Base-by-base conservation (phyloP, 768 basidiomycete species). In the Hygrophorus pudorinus region DNA sequence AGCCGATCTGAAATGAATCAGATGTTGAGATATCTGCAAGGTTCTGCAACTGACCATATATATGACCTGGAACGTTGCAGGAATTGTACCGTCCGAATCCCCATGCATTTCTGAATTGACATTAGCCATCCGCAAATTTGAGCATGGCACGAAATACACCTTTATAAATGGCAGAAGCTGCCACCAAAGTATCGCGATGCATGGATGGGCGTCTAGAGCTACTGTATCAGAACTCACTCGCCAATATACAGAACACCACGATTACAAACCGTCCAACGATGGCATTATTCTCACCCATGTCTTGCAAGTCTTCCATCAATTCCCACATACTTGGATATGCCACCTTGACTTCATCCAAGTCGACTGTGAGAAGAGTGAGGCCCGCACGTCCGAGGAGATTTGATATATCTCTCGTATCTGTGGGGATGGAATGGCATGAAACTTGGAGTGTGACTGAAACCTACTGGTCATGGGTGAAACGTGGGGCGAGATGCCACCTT, bases 271-370 rank as follows among this genome's bases (percentile, higher is more conserved):
- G 70, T 54, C 86, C 89, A 27, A 93, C 65, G 35, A 98, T 75
- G 9, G 92, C 90, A 57, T 96, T 98, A 39, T 77, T 79, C 59
- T 99, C 96, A 14, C 96, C 96, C 96, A 99, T 99, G 58, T 89
- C 81, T 41, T 77, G 73, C n/a, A 99, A 63, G 61, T 99, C 96
- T 45, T 91, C 79, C 61, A 98, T 71, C 11, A 99, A 74, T 56
- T 98, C 94, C 83, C 86, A 97, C 75, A 98, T 93, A 36, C 80
- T 85, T 1, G 96, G 96, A 57, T 97, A 99, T 5, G 75, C 75
- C 30, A 97, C 79, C 51, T 76, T 79, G 5, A 99, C 73, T 65
- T 99, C 96, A 57, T 99, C 96, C 29, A 85, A 78, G 55, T 99
- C 96, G 27, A 98, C 89, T 0, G 96, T 98, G 13, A 97, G 77